Evolutionary conservation across 2,329 filamentous ascomycete genomes (phyloP), one percentile per base, ranked within the genome.

Genomic region (Xylariaceae sp.): DNA sequence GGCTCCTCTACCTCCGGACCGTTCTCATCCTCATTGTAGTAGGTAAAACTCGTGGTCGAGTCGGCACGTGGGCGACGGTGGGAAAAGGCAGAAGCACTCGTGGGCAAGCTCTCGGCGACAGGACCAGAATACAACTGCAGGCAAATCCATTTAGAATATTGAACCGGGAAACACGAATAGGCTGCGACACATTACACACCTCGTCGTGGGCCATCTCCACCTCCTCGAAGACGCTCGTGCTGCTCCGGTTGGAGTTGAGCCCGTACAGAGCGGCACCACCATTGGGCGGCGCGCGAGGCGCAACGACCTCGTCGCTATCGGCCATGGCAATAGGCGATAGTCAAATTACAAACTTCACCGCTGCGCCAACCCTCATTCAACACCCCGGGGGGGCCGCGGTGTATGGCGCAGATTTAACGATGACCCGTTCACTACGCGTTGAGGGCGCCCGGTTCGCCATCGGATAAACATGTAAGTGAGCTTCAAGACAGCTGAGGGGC

Each of bases 181-280:
- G 17, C 51, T 13, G 34, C 18, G 45, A 57, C 15, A 47, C 15
- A 35, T 51, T 8, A 44, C 64, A 17, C 62, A 94, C 90, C 83
- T 97, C 93, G 73, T 96, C 90, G 55, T 95, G 91, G 17, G 94
- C 93, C 94, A 99, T 97, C 73, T 97, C 93, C n/a, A 97, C 92
- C 74, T 96, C 91, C 66, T 91, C 91, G 67, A 96, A 88, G 67
- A 97, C 87, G 75, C 90, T 96, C 42, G 87, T 80, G 74, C 82
- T 85, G 76, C 88, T 91, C 68, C 86, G 80, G 69, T 90, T 90
- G 55, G 87, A 88, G 65, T 80, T 80, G 57, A 88, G 79, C 56
- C 87, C 80, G 73, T 90, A 90, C 63, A 89, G 71, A 55, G 71
- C 56, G 15, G 67, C 52, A 18, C 61, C 52, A 18, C 61, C 61